phyloP scores from a whole-genome alignment of 2,329 filamentous ascomycete species.

The Epichloe hybrida region DNA sequence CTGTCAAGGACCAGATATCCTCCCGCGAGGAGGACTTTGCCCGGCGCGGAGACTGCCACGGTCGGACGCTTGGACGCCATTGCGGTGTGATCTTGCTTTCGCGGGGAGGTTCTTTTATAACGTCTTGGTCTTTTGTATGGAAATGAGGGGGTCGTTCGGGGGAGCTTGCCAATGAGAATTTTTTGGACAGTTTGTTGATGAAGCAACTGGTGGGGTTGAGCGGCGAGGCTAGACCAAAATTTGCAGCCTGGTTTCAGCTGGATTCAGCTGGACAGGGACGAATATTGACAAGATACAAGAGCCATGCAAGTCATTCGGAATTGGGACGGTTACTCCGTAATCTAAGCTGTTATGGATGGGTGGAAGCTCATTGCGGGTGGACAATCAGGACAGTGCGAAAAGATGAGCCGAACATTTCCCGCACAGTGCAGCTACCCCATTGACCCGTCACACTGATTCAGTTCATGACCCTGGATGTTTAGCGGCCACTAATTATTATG shows the following conservation, averaged over 20 bases:
- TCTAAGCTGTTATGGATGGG: too few relatives aligned
- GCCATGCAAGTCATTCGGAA: not conserved
- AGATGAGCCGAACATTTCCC: rapidly evolving
- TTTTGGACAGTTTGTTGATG: not conserved
- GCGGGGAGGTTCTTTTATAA: not conserved
- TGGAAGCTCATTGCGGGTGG: not conserved
- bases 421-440: not conserved
- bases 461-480: too few relatives aligned
- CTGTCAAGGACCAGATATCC: conserved; percentile 92
- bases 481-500: too few relatives aligned
- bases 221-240: not conserved
- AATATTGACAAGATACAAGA: not conserved
- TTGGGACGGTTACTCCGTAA: not conserved
- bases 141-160: not conserved
- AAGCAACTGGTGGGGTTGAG: not conserved
- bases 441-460: too few relatives aligned
- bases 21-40: conserved; percentile 88
- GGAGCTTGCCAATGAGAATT: not conserved
- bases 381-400: not conserved
- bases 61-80: conserved; percentile 18
- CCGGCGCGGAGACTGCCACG: conserved; percentile 71
- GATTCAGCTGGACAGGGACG: not conserved
- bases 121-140: not conserved
- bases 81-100: not conserved
- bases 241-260: not conserved